Percentiles rank a stretch among this genome's conserved stretches.
Conservation (phyloP, 2,329 filamentous ascomycete species). For the Paecilomyces formosus region DNA sequence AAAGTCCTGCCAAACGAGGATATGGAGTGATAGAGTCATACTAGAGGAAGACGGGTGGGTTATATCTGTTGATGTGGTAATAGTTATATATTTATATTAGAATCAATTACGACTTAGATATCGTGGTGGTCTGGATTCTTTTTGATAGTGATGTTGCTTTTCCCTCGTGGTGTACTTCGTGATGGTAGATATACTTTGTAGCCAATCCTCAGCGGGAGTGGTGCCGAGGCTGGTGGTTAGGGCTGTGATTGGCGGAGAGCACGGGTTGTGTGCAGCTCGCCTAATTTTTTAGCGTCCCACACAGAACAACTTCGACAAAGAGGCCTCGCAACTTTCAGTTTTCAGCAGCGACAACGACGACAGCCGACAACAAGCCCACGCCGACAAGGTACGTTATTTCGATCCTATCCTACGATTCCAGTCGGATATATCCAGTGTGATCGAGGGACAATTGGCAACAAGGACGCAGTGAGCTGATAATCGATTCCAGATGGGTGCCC, state of each 20-base stretch:
- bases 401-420: neutral
- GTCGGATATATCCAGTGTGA: neutral
- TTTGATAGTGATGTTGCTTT: too few relatives aligned
- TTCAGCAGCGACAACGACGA: slow-evolving; percentile 34
- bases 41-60: neutral
- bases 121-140: too few relatives aligned
- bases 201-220: neutral
- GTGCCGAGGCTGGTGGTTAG: neutral
- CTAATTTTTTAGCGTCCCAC: slow-evolving; percentile 37
- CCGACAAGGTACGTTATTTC: slow-evolving; percentile 35
- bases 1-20: neutral
- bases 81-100: neutral
- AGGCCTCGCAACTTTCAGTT: slow-evolving; percentile 23
- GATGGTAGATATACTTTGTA: neutral
- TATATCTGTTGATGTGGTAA: neutral
- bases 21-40: neutral
- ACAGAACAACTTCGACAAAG: slow-evolving; percentile 28
- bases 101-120: neutral
- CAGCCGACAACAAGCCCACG: slow-evolving; percentile 35
- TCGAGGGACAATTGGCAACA: neutral
- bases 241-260: slow-evolving; percentile 15
- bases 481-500: slow-evolving; percentile 78
- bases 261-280: slow-evolving; percentile 20
- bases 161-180: too few relatives aligned
- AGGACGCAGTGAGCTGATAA: slow-evolving; percentile 9